Base-by-base conservation (phyloP, 108 stramenopile genomes). In the Fragilaria crotonensis region DNA sequence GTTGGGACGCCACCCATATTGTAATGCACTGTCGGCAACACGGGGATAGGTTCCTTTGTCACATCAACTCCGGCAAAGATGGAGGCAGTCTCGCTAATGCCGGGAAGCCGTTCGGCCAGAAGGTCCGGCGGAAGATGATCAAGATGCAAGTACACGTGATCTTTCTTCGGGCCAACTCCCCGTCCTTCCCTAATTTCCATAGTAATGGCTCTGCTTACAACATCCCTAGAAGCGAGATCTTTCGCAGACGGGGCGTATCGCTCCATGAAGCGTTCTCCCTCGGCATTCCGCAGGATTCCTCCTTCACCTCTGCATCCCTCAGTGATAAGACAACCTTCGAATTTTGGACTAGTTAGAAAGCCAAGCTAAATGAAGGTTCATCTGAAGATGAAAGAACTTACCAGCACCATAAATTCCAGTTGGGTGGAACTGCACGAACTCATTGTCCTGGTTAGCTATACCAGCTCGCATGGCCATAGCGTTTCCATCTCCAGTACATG, bases 251-350 rank as follows among this genome's bases (percentile, higher is more conserved):
- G 98, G n/a, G 98, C 97, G 79, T 96, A 96, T 22, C 98, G 87
- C 63, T 98, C 97, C 98, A 97, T 97, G 83, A 97, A 99, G 21
- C 98, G 86, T 83, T 99, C 98, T 7, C 98, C 97, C 63, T 97
- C 96, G 29, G 62, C 62, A 72, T 99, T 99, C 7, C 96, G 71
- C 45, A 99, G 72, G 41, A 98, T 97, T 25, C 98, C 98, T 29
- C 98, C 98, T 77, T 99, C 98, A 30, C 98, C 98, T 59, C 98
- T 87, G 74, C 96, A 97, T 63, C 98, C 98, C 83, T 99, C 98
- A n/a, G 98, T 99, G 76, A 99, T 99, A 62, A 99, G 83, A 85
- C 98, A 99, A 26, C 98, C n/a, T n/a, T n/a, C n/a, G n/a, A n/a
- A n/a, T n/a, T n/a, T n/a, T n/a, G n/a, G n/a, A n/a, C n/a, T n/a